Evolutionary conservation across 2,329 filamentous ascomycete genomes (phyloP).

Genomic region (Aspergillus ruber): DNA sequence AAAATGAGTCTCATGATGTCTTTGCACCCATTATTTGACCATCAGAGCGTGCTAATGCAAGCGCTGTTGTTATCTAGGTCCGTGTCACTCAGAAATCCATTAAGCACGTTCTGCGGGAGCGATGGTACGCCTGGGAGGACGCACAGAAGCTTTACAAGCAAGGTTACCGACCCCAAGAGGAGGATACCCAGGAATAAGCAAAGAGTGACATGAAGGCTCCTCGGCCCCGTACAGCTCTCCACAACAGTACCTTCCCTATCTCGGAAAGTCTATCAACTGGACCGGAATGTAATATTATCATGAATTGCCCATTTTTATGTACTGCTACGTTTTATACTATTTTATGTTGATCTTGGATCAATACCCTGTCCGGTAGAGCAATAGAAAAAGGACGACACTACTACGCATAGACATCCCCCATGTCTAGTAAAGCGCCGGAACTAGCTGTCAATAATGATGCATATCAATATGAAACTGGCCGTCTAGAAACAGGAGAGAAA

Average conservation of each 20-base stretch:
- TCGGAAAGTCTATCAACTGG: not conserved
- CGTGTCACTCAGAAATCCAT: conserved; percentile 72
- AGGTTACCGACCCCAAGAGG: conserved; percentile 30
- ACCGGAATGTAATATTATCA: not conserved
- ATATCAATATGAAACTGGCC: not conserved
- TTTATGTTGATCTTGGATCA: not conserved
- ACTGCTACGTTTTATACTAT: not conserved
- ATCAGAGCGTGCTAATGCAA: not conserved
- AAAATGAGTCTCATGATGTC: not conserved
- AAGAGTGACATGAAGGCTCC: not conserved
- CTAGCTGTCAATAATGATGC: not conserved
- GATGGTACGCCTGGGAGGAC: conserved; percentile 71
- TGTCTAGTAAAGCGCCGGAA: not conserved
- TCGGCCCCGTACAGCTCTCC: no score
- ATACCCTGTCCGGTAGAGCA: not conserved
- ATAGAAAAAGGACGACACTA: not conserved
- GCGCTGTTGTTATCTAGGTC: conserved; percentile 50
- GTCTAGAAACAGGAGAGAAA: not conserved
- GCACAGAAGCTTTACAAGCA: conserved; percentile 31
- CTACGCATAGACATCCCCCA: not conserved
- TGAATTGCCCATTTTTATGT: not conserved
- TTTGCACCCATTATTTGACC: not conserved
- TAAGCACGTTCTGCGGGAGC: conserved; percentile 77
- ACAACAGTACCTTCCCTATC: not conserved
- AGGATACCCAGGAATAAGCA: conserved; percentile 12